Base-by-base conservation (phyloP, 2,329 filamentous ascomycete genomes). In the Cyphellophora attinorum region DNA sequence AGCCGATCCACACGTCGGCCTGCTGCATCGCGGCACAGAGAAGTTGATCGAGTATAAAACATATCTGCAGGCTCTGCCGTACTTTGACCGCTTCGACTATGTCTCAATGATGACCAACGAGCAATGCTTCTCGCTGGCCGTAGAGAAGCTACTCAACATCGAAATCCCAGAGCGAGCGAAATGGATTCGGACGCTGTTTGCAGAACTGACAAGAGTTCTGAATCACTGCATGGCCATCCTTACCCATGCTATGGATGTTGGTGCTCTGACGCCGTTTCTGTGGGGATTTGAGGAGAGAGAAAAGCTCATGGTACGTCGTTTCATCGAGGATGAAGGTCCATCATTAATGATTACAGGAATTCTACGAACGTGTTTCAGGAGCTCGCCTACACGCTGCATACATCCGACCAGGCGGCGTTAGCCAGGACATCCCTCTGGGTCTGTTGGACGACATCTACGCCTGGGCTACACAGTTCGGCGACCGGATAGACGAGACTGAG, bases 21-120 rank as follows among this genome's bases (percentile, higher is more conserved):
- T 98, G 61, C 75, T 98, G 55, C 91, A 98, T 64, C 79, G 91
- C 53, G 91, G 91, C 50, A 98, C 91, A 44, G 91, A 98, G 74
- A 98, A 98, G 75, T 77, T 98, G 66, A 96, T 96, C 65, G 91
- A 98, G 72, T 98, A 98, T 76, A 95, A 94, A 74, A 94, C 89
- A 51, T 98, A 98, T 59, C 75, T 96, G 56, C 91, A 98, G 71
- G 91, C 91, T 38, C 71, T 98, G 57, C 91, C 91, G 37, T 98
- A 98, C 71, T 98, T 98, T 60, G 91, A 98, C 67, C 85, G 91
- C 51, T 73, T 98, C 61, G 91, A 98, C 65, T 98, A 98, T 63
- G 88, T 95, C 51, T 95, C 86, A 54, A 98, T 98, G 93, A 98
- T 98, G 91, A 98, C 91, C 55, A 98, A 98, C 64, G 91, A 98